Conservation (phyloP, 768 basidiomycete genomes). For the Boletus rufocinnamomeus region DNA sequence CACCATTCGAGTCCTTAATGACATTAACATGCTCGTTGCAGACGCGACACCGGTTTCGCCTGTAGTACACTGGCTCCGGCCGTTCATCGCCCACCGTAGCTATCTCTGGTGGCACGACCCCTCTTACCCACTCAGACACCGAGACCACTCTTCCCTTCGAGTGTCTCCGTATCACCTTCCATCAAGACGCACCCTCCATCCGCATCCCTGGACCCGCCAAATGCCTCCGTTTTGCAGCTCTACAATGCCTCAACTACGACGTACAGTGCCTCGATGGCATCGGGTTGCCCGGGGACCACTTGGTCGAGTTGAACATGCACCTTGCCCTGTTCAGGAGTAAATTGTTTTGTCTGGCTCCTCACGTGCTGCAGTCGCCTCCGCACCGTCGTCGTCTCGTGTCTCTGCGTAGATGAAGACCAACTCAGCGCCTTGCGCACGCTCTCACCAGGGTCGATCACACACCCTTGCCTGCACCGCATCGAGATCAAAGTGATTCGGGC, state of each 20-base stretch:
- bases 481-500: constrained; percentile 34
- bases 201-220: constrained; percentile 19
- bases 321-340: constrained; percentile 28
- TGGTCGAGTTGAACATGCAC: constrained; percentile 31
- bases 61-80: too few relatives aligned
- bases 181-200: constrained; percentile 15
- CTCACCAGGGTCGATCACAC: constrained; percentile 15
- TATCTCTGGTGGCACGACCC: too few relatives aligned
- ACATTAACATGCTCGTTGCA: too few relatives aligned
- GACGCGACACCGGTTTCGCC: too few relatives aligned
- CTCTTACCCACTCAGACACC: too few relatives aligned
- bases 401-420: constrained; percentile 25
- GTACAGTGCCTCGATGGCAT: constrained; percentile 28
- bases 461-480: constrained; percentile 23
- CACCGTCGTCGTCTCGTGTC: constrained; percentile 26
- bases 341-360: constrained; percentile 27
- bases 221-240: constrained; percentile 20
- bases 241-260: constrained; percentile 25
- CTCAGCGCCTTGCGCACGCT: constrained; percentile 10
- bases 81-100: too few relatives aligned
- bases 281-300: constrained; percentile 29
- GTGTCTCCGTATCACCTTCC: constrained; percentile 24
- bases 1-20: too few relatives aligned
- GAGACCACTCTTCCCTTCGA: constrained; percentile 12
- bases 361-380: constrained; percentile 24